phyloP scores from a whole-genome alignment of 176 grass and related monocot species.

The Stipa capillata region DNA sequence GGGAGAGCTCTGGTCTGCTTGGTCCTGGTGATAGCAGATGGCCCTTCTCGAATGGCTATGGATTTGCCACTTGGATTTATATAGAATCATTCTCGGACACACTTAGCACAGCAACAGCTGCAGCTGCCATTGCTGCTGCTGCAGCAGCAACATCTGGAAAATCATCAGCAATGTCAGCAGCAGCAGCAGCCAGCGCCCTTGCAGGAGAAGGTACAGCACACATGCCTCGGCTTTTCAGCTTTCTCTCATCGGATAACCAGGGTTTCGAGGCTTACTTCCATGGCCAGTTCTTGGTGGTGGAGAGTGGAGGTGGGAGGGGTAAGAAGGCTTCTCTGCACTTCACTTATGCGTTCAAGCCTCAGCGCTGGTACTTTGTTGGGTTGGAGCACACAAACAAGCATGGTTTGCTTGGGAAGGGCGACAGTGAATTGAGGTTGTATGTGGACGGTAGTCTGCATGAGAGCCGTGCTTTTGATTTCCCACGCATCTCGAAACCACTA shows the following conservation, averaged over 20 bases:
- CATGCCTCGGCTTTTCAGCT: constrained; percentile 93
- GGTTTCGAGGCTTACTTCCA: constrained; percentile 96
- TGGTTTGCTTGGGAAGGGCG: constrained; percentile 82
- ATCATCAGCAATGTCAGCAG: constrained; percentile 92
- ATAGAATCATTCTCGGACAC: constrained; percentile 94
- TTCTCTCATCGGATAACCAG: constrained; percentile 88
- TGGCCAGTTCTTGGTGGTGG: constrained; percentile 95
- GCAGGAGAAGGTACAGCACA: constrained; percentile 94
- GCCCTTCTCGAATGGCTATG: constrained; percentile 96
- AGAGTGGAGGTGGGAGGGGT: constrained; percentile 67
- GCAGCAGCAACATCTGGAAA: constrained; percentile 86
- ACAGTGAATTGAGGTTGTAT: constrained; percentile 89
- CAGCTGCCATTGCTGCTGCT: constrained; percentile 85
- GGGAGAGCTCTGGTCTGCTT: constrained; percentile 93
- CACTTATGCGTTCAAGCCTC: constrained; percentile 88
- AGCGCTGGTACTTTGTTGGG: constrained; percentile 88
- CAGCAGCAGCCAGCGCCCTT: constrained; percentile 86
- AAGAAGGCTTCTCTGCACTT: constrained; percentile 96
- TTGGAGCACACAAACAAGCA: constrained; percentile 89
- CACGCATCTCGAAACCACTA: constrained; percentile 86
- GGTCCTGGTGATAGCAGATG: constrained; percentile 84
- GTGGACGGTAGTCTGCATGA: constrained; percentile 77
- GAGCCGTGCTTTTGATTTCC: constrained; percentile 86
- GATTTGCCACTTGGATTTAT: constrained; percentile 92
- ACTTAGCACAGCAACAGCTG: constrained; percentile 90